These are phyloP conservation scores for Verticillium zaregamsianum DNA, from an alignment of 2,329 filamentous ascomycete species.

Conservation along the genomic window DNA sequence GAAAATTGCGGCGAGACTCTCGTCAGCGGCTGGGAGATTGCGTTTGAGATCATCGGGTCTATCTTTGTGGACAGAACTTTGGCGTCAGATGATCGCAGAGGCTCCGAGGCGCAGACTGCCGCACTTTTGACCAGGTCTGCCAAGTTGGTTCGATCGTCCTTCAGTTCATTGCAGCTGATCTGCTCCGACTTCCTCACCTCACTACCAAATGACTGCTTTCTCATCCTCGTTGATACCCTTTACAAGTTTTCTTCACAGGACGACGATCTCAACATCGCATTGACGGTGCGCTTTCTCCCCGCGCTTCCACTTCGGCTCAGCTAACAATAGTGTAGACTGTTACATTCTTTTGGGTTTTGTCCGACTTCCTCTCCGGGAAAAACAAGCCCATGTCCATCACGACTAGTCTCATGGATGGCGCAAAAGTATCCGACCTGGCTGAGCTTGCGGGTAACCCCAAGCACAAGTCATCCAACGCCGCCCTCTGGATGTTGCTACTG, in stretches of 20 bases:
- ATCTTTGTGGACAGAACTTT: slow-evolving; percentile 58
- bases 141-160: slow-evolving; percentile 78
- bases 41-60: slow-evolving; percentile 80
- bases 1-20: slow-evolving; percentile 86
- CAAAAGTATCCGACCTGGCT: slow-evolving; percentile 47
- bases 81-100: slow-evolving; percentile 26
- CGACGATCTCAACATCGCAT: slow-evolving; percentile 89
- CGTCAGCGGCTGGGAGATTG: slow-evolving; percentile 76
- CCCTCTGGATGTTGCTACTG: slow-evolving; percentile 75
- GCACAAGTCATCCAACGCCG: slow-evolving; percentile 63
- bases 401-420: slow-evolving; percentile 47
- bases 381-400: slow-evolving; percentile 56
- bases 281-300: slow-evolving; percentile 61
- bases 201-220: slow-evolving; percentile 66
- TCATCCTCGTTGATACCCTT: slow-evolving; percentile 78
- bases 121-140: slow-evolving; percentile 56
- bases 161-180: slow-evolving; percentile 84
- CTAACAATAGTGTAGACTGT: slow-evolving; percentile 57
- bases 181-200: slow-evolving; percentile 89
- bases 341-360: slow-evolving; percentile 94
- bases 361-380: slow-evolving; percentile 72
- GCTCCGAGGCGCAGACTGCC: slow-evolving; percentile 22
- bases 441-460: slow-evolving; percentile 41
- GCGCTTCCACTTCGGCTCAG: slow-evolving; percentile 9
- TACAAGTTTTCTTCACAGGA: slow-evolving; percentile 85